Base-by-base conservation (phyloP, 306 rosid species). In the Fragaria iinumae region DNA sequence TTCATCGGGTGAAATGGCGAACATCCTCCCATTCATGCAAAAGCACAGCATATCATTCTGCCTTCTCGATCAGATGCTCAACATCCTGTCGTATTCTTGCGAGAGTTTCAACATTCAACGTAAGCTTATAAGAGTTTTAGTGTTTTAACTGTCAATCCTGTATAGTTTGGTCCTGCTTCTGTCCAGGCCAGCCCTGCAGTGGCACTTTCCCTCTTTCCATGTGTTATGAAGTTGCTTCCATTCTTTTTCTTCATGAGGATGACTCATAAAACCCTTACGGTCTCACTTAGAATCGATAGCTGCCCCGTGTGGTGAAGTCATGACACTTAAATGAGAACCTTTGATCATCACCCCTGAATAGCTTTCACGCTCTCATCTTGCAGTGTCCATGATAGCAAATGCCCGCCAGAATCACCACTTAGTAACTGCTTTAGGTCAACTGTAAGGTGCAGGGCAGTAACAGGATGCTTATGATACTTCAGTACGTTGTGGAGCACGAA, bases 381-480 rank as follows among this genome's bases (percentile, higher is more conserved):
- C 73, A 90, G 67, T 29, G 97, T 86, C 99, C 98, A 96, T 73
- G 99, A 96, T 57, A 91, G 80, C 76, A 96, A 81, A 83, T 93
- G 93, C 72, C 99, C 99, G 18, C 81, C 88, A 29, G 90, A 85
- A 89, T 96, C 99, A 80, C 99, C 99, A 68, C 96, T 96, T 44
- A 96, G 80, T 73, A 96, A 87, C 86, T 91, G 99, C 81, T 91
- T 96, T 72, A 91, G 86, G 84, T 96, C 99, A 80, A 76, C 82
- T 48, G 96, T 78, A 76, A 93, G 93, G 79, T 81, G 88, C 71
- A 96, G 93, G 20, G 99, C 91, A 63, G 98, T 93, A 65, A 96
- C 97, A 0, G 98, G 96, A 84, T 89, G 84, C 84, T 93, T 96
- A 74, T 96, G 99, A 88, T 62, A 87, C 87, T 93, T 96, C 8